Base-by-base conservation (phyloP, 306 rosid species). In the Elaeagnus macrophylla region DNA sequence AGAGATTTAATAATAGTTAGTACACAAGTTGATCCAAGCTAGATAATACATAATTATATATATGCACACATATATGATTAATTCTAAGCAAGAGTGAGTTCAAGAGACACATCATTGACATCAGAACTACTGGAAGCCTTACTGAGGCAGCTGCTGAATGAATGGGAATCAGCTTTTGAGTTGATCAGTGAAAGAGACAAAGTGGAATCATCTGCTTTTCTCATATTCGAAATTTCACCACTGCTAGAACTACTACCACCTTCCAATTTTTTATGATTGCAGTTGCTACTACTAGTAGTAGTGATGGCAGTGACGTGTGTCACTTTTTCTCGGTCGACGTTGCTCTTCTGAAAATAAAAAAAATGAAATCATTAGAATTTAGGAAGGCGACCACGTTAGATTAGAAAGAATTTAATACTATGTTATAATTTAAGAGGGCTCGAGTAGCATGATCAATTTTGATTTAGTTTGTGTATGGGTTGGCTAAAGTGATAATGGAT, bases 101-200 rank as follows among this genome's bases (percentile, higher is more conserved):
- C 77, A 64, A 79, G 83, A 57, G 87, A 80, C 59, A 80, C 74
- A 64, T 75, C 76, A 75, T 75, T 67, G 3, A 32, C 60, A 44
- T 53, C 60, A 46, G 73, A 53, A 64, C 59, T 53, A 6, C 14
- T 48, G 20, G 39, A 53, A 10, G 67, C 59, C 39, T 54, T 18
- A 53, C 42, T 56, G 50, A 18, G 67, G 61, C n/a, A n/a, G n/a
- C n/a, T n/a, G n/a, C n/a, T n/a, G n/a, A 65, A 37, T 41, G 71
- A 52, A 60, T n/a, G 68, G 2, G 67, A 57, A 20, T 37, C 18
- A 56, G 59, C 50, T 37, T 58, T 73, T 40, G 79, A 53, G 59
- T 62, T 76, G 63, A 25, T 25, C 32, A 65, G 51, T 54, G 84
- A 68, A 46, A 61, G 67, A 48, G 81, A 72, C 77, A 76, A 13